These are phyloP conservation scores for Plenodomus tracheiphilus DNA, from an alignment of 2,329 filamentous ascomycete genomes.

Conservation along the genomic window DNA sequence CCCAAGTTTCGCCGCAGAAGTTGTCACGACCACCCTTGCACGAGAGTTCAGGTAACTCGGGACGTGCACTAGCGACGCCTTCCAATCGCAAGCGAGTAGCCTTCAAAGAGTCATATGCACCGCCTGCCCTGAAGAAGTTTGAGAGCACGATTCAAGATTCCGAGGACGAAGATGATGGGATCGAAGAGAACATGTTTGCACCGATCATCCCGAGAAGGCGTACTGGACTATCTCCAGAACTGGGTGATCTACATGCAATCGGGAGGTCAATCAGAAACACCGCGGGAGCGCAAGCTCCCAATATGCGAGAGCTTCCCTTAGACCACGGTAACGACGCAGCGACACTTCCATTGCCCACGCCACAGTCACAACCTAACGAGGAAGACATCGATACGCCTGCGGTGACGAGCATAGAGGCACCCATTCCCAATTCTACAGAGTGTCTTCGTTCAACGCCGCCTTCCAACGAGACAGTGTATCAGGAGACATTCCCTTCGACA, in stretches of 20 bases:
- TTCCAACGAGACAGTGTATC: slow-evolving; percentile 1
- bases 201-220: not conserved
- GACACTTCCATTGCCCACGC: not conserved
- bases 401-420: not conserved
- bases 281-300: not conserved
- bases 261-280: not conserved
- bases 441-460: slow-evolving; percentile 19
- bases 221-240: slow-evolving; percentile 20
- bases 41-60: slow-evolving; percentile 13
- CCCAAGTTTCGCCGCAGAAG: slow-evolving; percentile 28
- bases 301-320: not conserved
- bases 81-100: slow-evolving; percentile 37
- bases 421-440: not conserved
- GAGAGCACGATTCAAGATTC: slow-evolving; percentile 37
- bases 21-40: slow-evolving; percentile 17
- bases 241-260: slow-evolving; percentile 14
- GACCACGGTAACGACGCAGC: no score
- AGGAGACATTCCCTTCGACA: slow-evolving; percentile 27
- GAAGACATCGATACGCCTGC: not conserved
- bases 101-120: slow-evolving; percentile 23
- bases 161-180: slow-evolving; percentile 36
- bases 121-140: slow-evolving; percentile 27
- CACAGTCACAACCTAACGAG: not conserved
- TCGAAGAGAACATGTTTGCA: slow-evolving; percentile 17
- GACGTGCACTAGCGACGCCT: slow-evolving; percentile 22